These are phyloP conservation scores for Whalleya microplaca DNA, from an alignment of 2,329 filamentous ascomycete species.

Conservation along the genomic window DNA sequence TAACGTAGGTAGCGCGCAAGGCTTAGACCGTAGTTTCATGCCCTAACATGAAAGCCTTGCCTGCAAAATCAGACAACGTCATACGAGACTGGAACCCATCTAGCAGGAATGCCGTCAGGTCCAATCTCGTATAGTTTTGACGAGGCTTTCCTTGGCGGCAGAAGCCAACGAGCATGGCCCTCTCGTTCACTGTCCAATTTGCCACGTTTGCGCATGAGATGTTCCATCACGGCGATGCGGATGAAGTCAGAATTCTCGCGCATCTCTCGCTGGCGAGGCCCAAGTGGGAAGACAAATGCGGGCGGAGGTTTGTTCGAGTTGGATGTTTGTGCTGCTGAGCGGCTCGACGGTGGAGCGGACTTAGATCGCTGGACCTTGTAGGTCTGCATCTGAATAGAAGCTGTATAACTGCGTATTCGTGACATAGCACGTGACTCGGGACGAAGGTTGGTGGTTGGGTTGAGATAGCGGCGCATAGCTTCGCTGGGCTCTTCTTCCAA, in stretches of 20 bases:
- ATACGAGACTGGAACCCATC: conserved; percentile 55
- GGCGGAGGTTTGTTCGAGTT: conserved; percentile 36
- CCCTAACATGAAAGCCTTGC: neutral
- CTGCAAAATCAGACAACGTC: conserved; percentile 15
- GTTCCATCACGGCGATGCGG: conserved; percentile 71
- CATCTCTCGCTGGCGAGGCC: conserved; percentile 66
- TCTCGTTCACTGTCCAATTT: conserved; percentile 69
- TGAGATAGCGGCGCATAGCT: conserved; percentile 68
- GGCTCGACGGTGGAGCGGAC: conserved; percentile 35
- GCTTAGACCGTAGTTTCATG: neutral
- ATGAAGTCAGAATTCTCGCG: conserved; percentile 74
- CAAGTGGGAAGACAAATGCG: conserved; percentile 45
- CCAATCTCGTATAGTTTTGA: conserved; percentile 60
- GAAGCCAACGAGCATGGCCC: conserved; percentile 68
- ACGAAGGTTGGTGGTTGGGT: conserved; percentile 59
- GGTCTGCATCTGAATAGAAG: conserved; percentile 74
- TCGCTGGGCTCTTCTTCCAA: conserved; percentile 68
- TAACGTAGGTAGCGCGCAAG: neutral
- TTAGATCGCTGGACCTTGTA: conserved; percentile 63
- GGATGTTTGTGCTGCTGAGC: conserved; percentile 31
- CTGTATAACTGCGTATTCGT: conserved; percentile 55
- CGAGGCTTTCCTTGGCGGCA: conserved; percentile 65
- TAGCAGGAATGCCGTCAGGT: conserved; percentile 59
- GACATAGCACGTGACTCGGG: conserved; percentile 44
- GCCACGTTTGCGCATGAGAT: conserved; percentile 69